Evolutionary conservation across 495 filamentous ascomycete genomes (phyloP), one percentile per base, ranked within the genome.

Genomic region (Penicillium pancosmium): DNA sequence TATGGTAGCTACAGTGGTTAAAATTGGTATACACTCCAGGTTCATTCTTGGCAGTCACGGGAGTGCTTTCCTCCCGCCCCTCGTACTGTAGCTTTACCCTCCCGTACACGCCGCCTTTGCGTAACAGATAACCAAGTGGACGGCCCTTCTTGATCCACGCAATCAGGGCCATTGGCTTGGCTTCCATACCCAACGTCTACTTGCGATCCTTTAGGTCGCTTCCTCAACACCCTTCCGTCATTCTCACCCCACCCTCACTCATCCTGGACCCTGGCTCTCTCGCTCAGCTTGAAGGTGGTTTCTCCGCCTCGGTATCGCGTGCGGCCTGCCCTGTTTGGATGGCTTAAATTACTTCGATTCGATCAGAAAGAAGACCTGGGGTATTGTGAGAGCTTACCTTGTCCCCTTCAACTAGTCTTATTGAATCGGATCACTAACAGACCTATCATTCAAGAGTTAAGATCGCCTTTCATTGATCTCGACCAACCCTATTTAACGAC

Each of bases 251-350:
- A 44, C 55, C 36, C 27, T 13, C 15, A 18, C 38, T 35, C 27
- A 23, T 8, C 38, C 54, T 52, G 34, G 27, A 31, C 21, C 31
- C 56, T 48, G 47, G 41, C 49, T 48, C 48, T 36, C 41, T 59
- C 54, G 33, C 43, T 51, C 49, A 34, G 36, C 31, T 48, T 58
- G 52, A 54, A 60, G 60, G 50, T 58, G 46, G 54, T 54, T 35
- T 40, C 59, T 59, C 59, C 61, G 58, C 66, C 52, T 66, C 67
- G 56, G 61, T 69, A 71, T 73, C 68, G 72, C 71, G 71, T 72
- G 68, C 70, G 58, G 54, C 46, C 52, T 56, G 50, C 60, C 46
- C 38, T 64, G 44, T 67, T 62, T 76, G 74, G 57, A 77, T 78
- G 74, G 71, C 63, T 66, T 54, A 64, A 34, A 62, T 59, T 33